Conservation (phyloP, 352 stramenopile species). For the Thalassiosira livingstoniorum region DNA sequence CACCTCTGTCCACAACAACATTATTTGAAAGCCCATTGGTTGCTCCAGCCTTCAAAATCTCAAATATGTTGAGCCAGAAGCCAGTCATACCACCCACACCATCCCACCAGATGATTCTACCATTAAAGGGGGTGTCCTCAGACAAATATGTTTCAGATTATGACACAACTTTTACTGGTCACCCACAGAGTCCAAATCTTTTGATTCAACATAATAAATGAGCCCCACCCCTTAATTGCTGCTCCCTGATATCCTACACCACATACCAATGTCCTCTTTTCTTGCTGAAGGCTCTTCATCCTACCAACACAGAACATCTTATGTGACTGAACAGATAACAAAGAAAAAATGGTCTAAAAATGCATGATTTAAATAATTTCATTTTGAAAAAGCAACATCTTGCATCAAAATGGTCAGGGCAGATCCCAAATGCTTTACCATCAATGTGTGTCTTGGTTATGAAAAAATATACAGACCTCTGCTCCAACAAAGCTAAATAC, state of each 20-base stretch:
- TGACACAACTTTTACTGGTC: neutral
- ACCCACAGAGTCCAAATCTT: neutral
- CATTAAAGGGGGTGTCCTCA: neutral
- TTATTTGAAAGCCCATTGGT: conserved; percentile 10
- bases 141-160: neutral
- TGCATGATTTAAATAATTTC: too few relatives aligned
- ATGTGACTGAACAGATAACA: too few relatives aligned
- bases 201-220: neutral
- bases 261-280: too few relatives aligned
- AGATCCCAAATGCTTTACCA: too few relatives aligned
- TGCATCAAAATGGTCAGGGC: too few relatives aligned
- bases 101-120: neutral
- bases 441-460: too few relatives aligned
- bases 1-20: neutral
- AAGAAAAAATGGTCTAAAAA: too few relatives aligned
- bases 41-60: neutral
- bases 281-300: too few relatives aligned
- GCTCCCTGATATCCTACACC: neutral
- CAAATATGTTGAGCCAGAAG: neutral
- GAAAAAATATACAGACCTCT: too few relatives aligned
- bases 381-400: too few relatives aligned
- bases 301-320: too few relatives aligned
- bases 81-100: neutral
- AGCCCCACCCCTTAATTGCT: neutral
- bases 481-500: too few relatives aligned